Evolutionary conservation across 2,329 filamentous ascomycete species (phyloP).

Genomic region (Nigrograna mackinnonii): DNA sequence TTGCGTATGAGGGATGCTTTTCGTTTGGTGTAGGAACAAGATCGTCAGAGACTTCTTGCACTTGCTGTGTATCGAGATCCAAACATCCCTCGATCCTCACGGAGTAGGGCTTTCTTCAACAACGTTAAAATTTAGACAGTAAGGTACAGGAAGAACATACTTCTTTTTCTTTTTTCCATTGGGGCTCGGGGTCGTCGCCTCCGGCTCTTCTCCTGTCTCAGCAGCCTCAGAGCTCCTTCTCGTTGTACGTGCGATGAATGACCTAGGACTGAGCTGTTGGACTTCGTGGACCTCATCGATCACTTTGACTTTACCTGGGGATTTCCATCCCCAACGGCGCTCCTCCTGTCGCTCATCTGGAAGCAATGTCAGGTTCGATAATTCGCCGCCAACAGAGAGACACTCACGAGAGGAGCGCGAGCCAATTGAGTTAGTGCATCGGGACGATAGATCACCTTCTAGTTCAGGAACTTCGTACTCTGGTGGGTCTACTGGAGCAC

Average conservation of each 20-base stretch:
- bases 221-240: slow-evolving; percentile 21
- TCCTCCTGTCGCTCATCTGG: slow-evolving; percentile 32
- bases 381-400: background rate
- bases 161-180: slow-evolving; percentile 15
- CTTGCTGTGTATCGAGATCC: slow-evolving; percentile 22
- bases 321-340: slow-evolving; percentile 26
- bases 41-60: slow-evolving; percentile 17
- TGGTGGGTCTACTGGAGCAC: slow-evolving; percentile 29
- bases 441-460: slow-evolving; percentile 33
- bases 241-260: slow-evolving; percentile 27
- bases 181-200: slow-evolving; percentile 3
- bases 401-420: slow-evolving; percentile 31
- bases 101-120: slow-evolving; percentile 10
- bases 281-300: slow-evolving; percentile 24
- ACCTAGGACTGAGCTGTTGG: slow-evolving; percentile 26
- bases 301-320: slow-evolving; percentile 20
- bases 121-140: background rate
- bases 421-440: slow-evolving; percentile 28
- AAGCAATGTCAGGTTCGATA: slow-evolving; percentile 7
- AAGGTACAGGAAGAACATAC: background rate
- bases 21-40: slow-evolving; percentile 1
- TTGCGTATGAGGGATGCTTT: slow-evolving; percentile 13
- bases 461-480: slow-evolving; percentile 30
- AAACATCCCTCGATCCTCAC: slow-evolving; percentile 20
- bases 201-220: slow-evolving; percentile 11